Evolutionary conservation across 2,329 filamentous ascomycete genomes (phyloP), one percentile per base, ranked within the genome.

Genomic region (Calonectria ilicicola): DNA sequence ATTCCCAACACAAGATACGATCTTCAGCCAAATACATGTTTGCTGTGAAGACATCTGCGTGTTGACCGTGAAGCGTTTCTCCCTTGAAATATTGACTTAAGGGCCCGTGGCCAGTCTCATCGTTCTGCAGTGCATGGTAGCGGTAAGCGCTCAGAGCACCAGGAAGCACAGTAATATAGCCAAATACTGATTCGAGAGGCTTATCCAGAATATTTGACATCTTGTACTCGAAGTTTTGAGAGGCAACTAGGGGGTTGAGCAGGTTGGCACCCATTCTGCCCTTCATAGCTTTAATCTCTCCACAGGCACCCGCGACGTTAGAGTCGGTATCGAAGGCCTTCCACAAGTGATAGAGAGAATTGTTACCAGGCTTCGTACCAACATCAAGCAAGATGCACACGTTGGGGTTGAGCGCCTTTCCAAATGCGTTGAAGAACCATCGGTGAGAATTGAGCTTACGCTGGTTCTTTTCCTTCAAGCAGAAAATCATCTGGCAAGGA

Each of bases 181-280:
- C 97, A 83, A 99, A 99, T 0, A 98, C 96, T 0, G 95, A 98
- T 83, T 99, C 97, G 2, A 99, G 87, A 0, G 97, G 97, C 84
- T 99, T 99, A 83, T 99, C 97, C 29, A 99, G 89, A 80, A 99
- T 99, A 80, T 99, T 99, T 47, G 95, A 98, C 95, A 99, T 98
- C 85, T 99, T 99, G 88, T 99, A 99, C 87, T 99, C 97, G 78
- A 99, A 99, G 83, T 99, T 99, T 80, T 99, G 97, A 56, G 95
- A 98, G 0, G 97, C 97, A 19, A 99, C 96, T 7, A 99, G 88
- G 0, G 97, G 97, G 80, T 99, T 99, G 56, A 99, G 87, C 19
- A 99, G 89, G 74, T 96, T 95, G 6, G 92, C 87, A 81, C 95
- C 96, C 27, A 90, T 92, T 77, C 93, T 95, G 9, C 97, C 97